Evolutionary conservation across 2,329 filamentous ascomycete genomes (phyloP).

Genomic region (Nemania diffusa): DNA sequence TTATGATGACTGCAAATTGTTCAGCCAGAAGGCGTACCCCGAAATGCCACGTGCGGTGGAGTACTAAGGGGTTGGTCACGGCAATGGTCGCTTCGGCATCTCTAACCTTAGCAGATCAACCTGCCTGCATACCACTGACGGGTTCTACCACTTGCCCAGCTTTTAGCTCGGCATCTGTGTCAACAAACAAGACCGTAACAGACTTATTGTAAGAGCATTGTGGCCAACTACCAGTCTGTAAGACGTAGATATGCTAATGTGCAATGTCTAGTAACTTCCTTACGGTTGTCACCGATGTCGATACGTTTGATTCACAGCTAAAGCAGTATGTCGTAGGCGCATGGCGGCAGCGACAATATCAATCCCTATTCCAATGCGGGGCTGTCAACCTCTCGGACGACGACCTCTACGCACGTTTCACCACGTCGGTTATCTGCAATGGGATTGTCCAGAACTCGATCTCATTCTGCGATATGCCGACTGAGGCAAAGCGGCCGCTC

Average conservation of each 20-base stretch:
- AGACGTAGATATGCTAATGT: slow-evolving; percentile 25
- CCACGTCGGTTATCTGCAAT: slow-evolving; percentile 92
- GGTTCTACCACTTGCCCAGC: slow-evolving; percentile 52
- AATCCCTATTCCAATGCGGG: slow-evolving; percentile 81
- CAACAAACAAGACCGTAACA: slow-evolving; percentile 47
- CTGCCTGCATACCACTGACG: slow-evolving; percentile 51
- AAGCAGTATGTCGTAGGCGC: slow-evolving; percentile 75
- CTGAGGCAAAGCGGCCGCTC: slow-evolving; percentile 74
- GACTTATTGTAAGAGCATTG: slow-evolving; percentile 43
- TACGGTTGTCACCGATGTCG: slow-evolving; percentile 77
- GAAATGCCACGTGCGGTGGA: slow-evolving; percentile 34
- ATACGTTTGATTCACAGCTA: slow-evolving; percentile 82
- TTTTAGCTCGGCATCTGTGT: slow-evolving; percentile 53
- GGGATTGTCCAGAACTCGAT: slow-evolving; percentile 91
- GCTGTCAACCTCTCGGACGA: slow-evolving; percentile 80
- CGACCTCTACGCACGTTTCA: slow-evolving; percentile 91
- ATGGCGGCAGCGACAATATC: slow-evolving; percentile 85
- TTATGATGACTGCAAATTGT: slow-evolving; percentile 36
- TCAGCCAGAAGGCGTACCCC: slow-evolving; percentile 23
- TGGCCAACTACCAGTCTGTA: slow-evolving; percentile 30
- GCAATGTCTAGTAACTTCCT: slow-evolving; percentile 77
- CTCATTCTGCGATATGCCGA: slow-evolving; percentile 71
- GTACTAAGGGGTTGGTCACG: slow-evolving; percentile 34
- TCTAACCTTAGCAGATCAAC: slow-evolving; percentile 41
- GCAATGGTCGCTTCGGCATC: slow-evolving; percentile 41